Base-by-base conservation (phyloP, 768 basidiomycete genomes). In the Russula lepida region DNA sequence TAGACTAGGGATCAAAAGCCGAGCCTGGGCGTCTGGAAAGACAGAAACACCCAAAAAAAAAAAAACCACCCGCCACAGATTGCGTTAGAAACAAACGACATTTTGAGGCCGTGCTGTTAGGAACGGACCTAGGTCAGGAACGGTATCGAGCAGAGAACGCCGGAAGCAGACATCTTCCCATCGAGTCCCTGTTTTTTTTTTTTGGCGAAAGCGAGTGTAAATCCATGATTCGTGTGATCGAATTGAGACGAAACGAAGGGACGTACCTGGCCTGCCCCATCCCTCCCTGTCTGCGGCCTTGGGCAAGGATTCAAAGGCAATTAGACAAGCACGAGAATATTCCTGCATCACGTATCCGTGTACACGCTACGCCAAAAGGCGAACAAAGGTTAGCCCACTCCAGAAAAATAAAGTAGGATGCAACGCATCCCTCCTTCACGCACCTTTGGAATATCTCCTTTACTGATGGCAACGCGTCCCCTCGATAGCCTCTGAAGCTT, bases 321-420 rank as follows among this genome's bases (percentile, higher is more conserved):
- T 78, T 43, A 89, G 74, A 71, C 86, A 89, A 21, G 83, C 75
- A 27, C 89, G 85, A n/a, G 83, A 78, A 70, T 85, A 89, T 68
- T 92, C 89, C 69, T 86, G 85, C 54, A 79, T 76, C 59, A 91
- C 80, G 65, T 85, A 87, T 58, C 79, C 77, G 66, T 83, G 81
- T 21, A 90, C 85, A 6, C 77, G 70, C 88, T 91, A 63, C 41
- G 32, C 66, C 19, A 47, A 33, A 49, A 54, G 49, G 55, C 21
- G 19, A 43, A 43, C 33, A 35, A 48, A 37, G 15, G 2, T 28
- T 37, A 23, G 41, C 49, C 27, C 57, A n/a, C 30, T 28, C 25
- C 8, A 4, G 23, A 11, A 47, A 25, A 4, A 27, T 21, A 13
- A 25, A 6, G 12, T 27, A 8, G 6, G 46, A 6, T 1, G 28